Conservation (phyloP, 306 rosid species). For the Inga leiocalycina region DNA sequence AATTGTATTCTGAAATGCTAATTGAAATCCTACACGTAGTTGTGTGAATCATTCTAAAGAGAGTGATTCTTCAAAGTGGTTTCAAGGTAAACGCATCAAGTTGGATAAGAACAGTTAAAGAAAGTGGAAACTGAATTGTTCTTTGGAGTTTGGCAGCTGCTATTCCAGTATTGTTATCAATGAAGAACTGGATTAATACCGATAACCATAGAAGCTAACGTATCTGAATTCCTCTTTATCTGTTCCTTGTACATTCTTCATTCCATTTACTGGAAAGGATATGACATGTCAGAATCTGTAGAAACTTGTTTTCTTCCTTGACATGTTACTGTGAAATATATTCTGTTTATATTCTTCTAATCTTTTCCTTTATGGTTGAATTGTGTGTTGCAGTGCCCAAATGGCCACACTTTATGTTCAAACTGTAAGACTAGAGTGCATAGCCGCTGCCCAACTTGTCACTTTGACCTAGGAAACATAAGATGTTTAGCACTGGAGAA, state of each 20-base stretch:
- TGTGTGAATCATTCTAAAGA: conserved; percentile 12
- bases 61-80: not conserved
- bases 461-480: conserved; percentile 76
- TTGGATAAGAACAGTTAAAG: conserved; percentile 15
- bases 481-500: conserved; percentile 97
- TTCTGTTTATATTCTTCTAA: conserved; percentile 30
- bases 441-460: conserved; percentile 88
- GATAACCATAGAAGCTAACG: not conserved
- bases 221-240: not conserved
- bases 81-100: not conserved
- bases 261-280: not conserved
- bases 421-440: conserved; percentile 79
- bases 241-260: conserved; percentile 6
- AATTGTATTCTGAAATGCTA: not conserved
- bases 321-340: conserved; percentile 14
- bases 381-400: conserved; percentile 77
- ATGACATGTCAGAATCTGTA: conserved; percentile 5
- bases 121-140: not conserved
- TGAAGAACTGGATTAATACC: not conserved
- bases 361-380: conserved; percentile 21
- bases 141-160: not conserved
- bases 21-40: conserved; percentile 5
- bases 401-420: conserved; percentile 94
- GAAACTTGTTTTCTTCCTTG: conserved; percentile 9
- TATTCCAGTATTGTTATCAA: not conserved